Base-by-base conservation (phyloP, 768 basidiomycete genomes). In the Auricularia cornea region DNA sequence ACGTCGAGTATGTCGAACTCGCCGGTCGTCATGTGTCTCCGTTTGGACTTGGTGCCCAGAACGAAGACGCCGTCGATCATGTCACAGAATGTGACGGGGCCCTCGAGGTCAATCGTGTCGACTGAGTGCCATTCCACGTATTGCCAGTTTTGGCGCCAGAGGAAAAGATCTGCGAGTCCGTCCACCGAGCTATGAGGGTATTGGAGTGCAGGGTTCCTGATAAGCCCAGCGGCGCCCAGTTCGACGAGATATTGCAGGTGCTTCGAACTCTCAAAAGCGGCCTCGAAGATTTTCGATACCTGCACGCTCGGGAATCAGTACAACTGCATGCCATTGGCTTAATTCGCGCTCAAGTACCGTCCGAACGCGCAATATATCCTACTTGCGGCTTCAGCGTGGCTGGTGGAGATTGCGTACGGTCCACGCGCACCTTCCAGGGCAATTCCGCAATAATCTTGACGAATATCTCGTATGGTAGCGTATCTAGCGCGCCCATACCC, bases 31-130 rank as follows among this genome's bases (percentile, higher is more conserved):
- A 48, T 18, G 44, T 48, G 44, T 6, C 20, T 48, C 12, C 23
- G 12, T 48, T 8, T 38, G 35, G 44, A 48, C 54, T 57, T 57
- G 54, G 12, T 14, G 54, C 54, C 54, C 1, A 57, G 26, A 5
- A 57, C 54, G 30, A 57, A 57, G 54, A 57, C 54, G 28, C 54
- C 54, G 30, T 57, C 54, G 23, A 31, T 30, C 54, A 57, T 57
- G 54, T 57, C 54, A 29, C 26, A 28, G 54, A 57, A 57, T 30
- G 54, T 57, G 26, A 26, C 54, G 10, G 14, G 4, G 28, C 30
- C 54, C 6, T 57, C 54, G 28, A 57, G 28, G 10, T 57, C 54
- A 26, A 57, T 30, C 4, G 30, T 16, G 54, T 57, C 54, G 26
- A 57, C 54, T 6, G 54, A 20, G 54, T 57, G 54, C 28, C 18